Percentiles rank a stretch among this genome's conserved stretches.
Evolutionary conservation across 768 basidiomycete genomes (phyloP).

Genomic region (Boletus vinaceobasis): DNA sequence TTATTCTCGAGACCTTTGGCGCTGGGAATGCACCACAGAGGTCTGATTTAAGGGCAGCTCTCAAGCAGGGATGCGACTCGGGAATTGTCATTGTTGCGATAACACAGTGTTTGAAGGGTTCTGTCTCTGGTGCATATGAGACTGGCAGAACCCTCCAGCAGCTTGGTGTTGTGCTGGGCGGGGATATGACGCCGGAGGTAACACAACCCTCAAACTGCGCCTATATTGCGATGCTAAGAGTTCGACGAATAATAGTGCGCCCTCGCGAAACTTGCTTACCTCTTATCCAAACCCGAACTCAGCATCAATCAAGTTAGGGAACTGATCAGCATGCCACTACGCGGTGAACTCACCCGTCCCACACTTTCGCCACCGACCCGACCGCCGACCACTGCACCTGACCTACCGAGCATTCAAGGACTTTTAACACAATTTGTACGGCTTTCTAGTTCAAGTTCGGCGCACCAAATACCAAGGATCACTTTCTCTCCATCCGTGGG

Average conservation of each 20-base stretch:
- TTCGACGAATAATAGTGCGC: slow-evolving; percentile 59
- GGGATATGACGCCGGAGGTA: slow-evolving; percentile 97
- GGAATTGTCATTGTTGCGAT: slow-evolving; percentile 90
- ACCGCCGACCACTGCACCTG: slow-evolving; percentile 38
- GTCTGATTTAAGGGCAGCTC: slow-evolving; percentile 65
- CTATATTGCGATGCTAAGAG: background rate
- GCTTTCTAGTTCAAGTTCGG: slow-evolving; percentile 48
- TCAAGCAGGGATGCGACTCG: slow-evolving; percentile 77
- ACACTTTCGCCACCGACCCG: slow-evolving; percentile 42
- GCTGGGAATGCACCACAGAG: slow-evolving; percentile 91
- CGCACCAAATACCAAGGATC: slow-evolving; percentile 36
- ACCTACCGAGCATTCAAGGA: slow-evolving; percentile 58
- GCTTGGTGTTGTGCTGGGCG: slow-evolving; percentile 78
- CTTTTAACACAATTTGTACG: slow-evolving; percentile 68
- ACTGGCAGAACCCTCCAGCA: slow-evolving; percentile 67
- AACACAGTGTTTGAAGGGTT: slow-evolving; percentile 84
- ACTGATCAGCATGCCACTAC: slow-evolving; percentile 73
- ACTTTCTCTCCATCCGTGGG: slow-evolving; percentile 31
- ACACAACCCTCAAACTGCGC: background rate
- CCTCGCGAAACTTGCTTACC: slow-evolving; percentile 83
- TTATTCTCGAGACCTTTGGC: slow-evolving; percentile 89
- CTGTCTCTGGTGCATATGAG: slow-evolving; percentile 82
- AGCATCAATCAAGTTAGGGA: slow-evolving; percentile 63
- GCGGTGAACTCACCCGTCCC: slow-evolving; percentile 79
- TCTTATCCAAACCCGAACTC: slow-evolving; percentile 83